These are phyloP conservation scores for Hypericum perforatum DNA, from an alignment of 345 rosid species.

Conservation along the genomic window DNA sequence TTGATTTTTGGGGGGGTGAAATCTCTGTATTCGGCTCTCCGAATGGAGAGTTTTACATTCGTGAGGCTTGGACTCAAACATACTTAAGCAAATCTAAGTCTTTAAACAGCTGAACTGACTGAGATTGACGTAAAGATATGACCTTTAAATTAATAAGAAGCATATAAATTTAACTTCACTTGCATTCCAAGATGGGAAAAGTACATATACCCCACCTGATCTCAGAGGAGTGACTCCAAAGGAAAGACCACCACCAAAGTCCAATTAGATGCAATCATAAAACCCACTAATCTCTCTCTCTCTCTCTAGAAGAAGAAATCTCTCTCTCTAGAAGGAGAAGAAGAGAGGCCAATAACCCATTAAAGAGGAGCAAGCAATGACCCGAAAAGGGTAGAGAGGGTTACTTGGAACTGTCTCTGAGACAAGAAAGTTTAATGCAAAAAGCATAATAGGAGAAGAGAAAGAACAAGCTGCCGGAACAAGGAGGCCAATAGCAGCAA, in stretches of 20 bases:
- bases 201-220: slow-evolving; percentile 21
- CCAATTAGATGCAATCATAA: slow-evolving; percentile 29
- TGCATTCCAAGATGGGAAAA: slow-evolving; percentile 58
- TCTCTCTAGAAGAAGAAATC: slow-evolving; percentile 26
- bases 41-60: no score
- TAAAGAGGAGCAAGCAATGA: slow-evolving; percentile 19
- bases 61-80: no score
- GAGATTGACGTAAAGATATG: slow-evolving; percentile 24
- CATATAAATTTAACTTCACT: slow-evolving; percentile 46
- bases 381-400: slow-evolving; percentile 10
- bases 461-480: not conserved
- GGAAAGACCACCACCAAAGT: slow-evolving; percentile 29
- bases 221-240: slow-evolving; percentile 35
- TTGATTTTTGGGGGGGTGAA: no score
- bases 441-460: slow-evolving; percentile 19
- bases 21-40: no score
- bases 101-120: not conserved
- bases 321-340: slow-evolving; percentile 9
- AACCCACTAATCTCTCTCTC: slow-evolving; percentile 6
- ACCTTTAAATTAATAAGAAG: slow-evolving; percentile 14
- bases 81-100: no score
- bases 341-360: slow-evolving; percentile 13
- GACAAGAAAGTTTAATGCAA: slow-evolving; percentile 17
- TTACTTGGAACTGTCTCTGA: slow-evolving; percentile 15
- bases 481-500: slow-evolving; percentile 17